Base-by-base conservation (phyloP, 148 eudicot species). In the Silene conica region DNA sequence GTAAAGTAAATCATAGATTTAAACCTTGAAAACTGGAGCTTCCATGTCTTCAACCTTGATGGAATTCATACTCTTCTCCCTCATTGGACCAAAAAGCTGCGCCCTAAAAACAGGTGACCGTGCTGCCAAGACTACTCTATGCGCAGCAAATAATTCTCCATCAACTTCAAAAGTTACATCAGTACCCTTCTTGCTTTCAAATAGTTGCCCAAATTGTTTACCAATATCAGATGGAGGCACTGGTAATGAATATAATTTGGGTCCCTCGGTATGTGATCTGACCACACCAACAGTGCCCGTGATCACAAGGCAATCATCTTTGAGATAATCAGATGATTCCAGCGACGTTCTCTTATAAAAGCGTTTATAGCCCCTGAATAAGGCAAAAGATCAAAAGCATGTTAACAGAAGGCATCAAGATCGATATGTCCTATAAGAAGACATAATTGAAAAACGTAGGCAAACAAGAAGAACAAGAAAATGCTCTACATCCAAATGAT, bases 71-170 rank as follows among this genome's bases (percentile, higher is more conserved):
- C 78, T 78, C 48, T 74, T 75, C 72, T 87, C 88, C 78, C 80
- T 85, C 88, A 85, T 71, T 62, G 86, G 90, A 75, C 90, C 90
- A 85, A 83, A 83, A 56, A 87, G 83, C 23, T 87, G 90, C 60
- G 88, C 88, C 74, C 58, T 85, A 71, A 87, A 87, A 28, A 87
- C 88, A 67, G 88, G 90, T 16, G 88, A 87, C 21, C 90, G 86
- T 41, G 86, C 86, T 50, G 90, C 88, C 75, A 87, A 82, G 34
- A 87, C 80, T 72, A 85, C 72, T 68, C 78, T 85, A 77, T 87
- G 90, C 12, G 83, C 88, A 55, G 81, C 69, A 80, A 83, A 87
- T 3, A 81, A 63, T 78, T 87, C 86, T 4, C 84, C 88, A 76
- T 81, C 86, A 64, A 87, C 86, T 73, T 87, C 86, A 85, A 87